Base-by-base conservation (phyloP, 2,329 filamentous ascomycete species). In the Pseudopithomyces maydicus region DNA sequence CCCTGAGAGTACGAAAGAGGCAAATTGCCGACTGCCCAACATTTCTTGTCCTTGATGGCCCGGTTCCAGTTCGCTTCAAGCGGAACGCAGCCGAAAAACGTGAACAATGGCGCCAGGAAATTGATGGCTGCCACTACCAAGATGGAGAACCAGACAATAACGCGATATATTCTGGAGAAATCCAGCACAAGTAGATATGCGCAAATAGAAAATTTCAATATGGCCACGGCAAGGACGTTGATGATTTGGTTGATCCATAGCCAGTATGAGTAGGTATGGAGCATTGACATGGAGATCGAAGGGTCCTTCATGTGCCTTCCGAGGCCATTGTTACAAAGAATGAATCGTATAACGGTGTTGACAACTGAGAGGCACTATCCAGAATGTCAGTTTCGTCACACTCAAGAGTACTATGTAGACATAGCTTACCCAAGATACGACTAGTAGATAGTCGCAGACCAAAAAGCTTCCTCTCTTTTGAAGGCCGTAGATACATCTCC, bases 121-220 rank as follows among this genome's bases (percentile, higher is more conserved):
- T 71, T 70, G 54, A 72, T 66, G 1, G 61, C 63, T 2, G 67
- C 67, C 6, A 69, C 64, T 38, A 72, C 61, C 5, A 64, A 38
- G 14, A 72, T 70, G 11, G 68, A 69, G 1, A 68, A 38, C 70
- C 69, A 73, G 1, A 73, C 56, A 4, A 71, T 62, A 22, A 43
- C 56, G 45, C 58, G 62, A 42, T 70, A 73, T 2, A 63, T 14
- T 22, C 22, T 69, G 12, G 67, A 68, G 45, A 72, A 70, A 20
- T 73, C 70, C 17, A 73, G 62, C 14, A 64, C 61, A 6, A 73
- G 53, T 2, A 73, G 55, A 56, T 69, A 72, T 2, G 69, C 63
- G 45, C 70, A 72, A 8, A 73, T 72, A 3, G 68, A 67, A 62
- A 62, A 67, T 39, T 72, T 72, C 8, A 73, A 52, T 7, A 69